A percentile compares a stretch with the other conserved stretches of the same genome.
These are phyloP conservation scores for Chenopodium berlandieri DNA, from an alignment of 148 eudicot genomes.

Conservation along the genomic window DNA sequence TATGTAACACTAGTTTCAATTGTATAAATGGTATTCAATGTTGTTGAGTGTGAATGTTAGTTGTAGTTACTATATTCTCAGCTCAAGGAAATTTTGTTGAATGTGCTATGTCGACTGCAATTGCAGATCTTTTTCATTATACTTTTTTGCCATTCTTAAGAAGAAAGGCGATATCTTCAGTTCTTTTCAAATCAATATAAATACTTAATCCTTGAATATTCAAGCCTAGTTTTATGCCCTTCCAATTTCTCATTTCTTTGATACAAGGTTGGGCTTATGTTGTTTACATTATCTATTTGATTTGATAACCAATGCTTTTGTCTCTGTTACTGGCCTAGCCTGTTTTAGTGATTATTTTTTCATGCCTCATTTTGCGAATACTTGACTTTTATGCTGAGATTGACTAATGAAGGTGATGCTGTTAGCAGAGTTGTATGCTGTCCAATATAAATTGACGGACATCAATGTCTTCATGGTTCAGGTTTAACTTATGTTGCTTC, in stretches of 20 bases:
- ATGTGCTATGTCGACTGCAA: not conserved
- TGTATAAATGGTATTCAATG: not conserved
- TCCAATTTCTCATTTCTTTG: not conserved
- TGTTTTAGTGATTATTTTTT: not conserved
- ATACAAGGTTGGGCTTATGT: not conserved
- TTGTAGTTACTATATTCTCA: not conserved
- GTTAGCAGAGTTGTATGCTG: not conserved
- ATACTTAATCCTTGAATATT: no score
- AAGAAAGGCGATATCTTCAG: no score
- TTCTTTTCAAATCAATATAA: no score
- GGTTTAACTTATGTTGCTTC: slow-evolving; percentile 5
- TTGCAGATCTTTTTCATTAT: no score
- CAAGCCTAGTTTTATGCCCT: no score
- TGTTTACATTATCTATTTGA: not conserved
- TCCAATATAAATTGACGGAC: not conserved
- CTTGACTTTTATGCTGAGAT: not conserved
- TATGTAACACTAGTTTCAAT: not conserved
- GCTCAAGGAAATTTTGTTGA: not conserved
- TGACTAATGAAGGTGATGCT: not conserved
- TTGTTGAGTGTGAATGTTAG: not conserved
- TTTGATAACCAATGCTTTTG: not conserved
- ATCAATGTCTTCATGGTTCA: not conserved
- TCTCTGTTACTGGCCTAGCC: not conserved
- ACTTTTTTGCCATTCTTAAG: no score
- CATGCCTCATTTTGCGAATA: not conserved